These are phyloP conservation scores for Saposhnikovia divaricata DNA, from an alignment of 129 eudicot genomes.

Conservation along the genomic window DNA sequence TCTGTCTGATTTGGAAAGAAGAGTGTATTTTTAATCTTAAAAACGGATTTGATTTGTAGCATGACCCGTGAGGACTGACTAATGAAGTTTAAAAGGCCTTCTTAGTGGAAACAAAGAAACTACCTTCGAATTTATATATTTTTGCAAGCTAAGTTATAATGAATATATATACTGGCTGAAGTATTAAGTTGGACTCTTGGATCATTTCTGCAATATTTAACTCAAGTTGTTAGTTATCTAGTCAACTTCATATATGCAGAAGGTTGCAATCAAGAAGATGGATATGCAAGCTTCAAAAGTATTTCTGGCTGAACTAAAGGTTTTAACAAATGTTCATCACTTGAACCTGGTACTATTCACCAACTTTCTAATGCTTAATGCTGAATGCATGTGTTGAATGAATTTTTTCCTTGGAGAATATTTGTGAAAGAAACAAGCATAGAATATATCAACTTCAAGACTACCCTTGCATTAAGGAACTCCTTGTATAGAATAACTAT, in stretches of 20 bases:
- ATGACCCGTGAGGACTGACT: neutral
- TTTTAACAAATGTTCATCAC: conserved; percentile 82
- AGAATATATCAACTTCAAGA: neutral
- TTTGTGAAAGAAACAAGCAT: neutral
- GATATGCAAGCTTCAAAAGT: conserved; percentile 83
- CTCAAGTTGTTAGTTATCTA: neutral
- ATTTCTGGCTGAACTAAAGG: conserved; percentile 80
- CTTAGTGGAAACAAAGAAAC: neutral
- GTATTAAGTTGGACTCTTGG: neutral
- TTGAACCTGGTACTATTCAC: conserved; percentile 58
- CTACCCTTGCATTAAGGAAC: neutral
- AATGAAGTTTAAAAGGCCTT: neutral
- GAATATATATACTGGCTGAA: neutral
- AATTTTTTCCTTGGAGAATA: neutral
- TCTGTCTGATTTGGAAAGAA: neutral
- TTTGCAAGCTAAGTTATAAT: neutral
- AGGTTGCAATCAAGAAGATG: conserved; percentile 88
- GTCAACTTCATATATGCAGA: conserved; percentile 33
- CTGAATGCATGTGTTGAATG: too few relatives aligned
- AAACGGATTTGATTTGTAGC: neutral
- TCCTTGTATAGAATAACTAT: neutral
- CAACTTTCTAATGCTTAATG: neutral
- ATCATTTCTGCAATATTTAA: neutral
- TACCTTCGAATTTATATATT: neutral
- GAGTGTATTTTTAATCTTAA: neutral